Evolutionary conservation across 225 moss, liverwort and hornwort genomes (phyloP), one percentile per base, ranked within the genome.

Genomic region (Physcomitrium patens): DNA sequence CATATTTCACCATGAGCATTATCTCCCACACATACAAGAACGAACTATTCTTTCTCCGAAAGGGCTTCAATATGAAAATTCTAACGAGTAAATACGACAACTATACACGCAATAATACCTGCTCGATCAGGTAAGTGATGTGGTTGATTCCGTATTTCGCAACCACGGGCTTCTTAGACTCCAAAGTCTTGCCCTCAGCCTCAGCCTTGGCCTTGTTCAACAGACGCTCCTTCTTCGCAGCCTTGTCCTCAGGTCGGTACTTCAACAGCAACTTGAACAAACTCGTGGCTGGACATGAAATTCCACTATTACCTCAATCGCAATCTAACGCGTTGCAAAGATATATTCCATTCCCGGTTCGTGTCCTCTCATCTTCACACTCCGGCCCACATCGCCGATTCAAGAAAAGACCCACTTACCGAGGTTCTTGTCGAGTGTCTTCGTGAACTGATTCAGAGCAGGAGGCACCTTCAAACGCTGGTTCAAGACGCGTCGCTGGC

Each of bases 211-310:
- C 96, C 82, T 96, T 96, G 79, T 91, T 93, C 37, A 93, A 41
- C 60, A 96, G 96, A 7, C 96, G 89, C 76, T 96, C 93, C 83
- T 93, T 96, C 87, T 96, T 96, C 7, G 90, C 90, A 15, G 92
- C 91, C 85, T 93, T 96, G 69, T 96, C 93, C 77, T 96, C 96
- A 19, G 96, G 96, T 47, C 93, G 93, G 62, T 96, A 96, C 84
- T 96, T 96, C 79, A 96, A 75, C 22, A 96, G 61, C 71, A 93
- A 72, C 80, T 93, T 96, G 84, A 96, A 96, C 67, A 96, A 64
- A 69, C 83, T 89, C 15, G 87, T 76, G 19, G 93, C 96, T 95
- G 80, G 42, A 71, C 41, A 65, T 41, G 2, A 37, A 4, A 37
- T 37, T 37, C 31, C 1, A 37, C 5, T 4, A 7, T 37, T 37